phyloP scores from a whole-genome alignment of 1,284 basidiomycete genomes.

The Phenoliferia sp. region DNA sequence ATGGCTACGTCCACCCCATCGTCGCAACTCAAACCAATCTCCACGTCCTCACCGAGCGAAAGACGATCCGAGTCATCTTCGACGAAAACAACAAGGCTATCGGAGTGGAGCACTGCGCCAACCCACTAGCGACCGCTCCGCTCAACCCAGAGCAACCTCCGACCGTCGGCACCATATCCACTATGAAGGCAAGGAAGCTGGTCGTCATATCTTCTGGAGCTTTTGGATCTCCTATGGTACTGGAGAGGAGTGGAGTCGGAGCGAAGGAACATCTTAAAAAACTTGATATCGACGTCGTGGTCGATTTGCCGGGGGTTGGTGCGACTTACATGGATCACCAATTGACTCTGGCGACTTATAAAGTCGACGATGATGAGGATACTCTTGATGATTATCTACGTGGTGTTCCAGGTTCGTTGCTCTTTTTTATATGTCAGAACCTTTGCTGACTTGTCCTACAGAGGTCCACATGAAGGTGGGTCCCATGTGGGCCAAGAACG shows the following conservation, averaged over 20 bases:
- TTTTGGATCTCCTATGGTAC: conserved; percentile 51
- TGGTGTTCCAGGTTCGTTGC: conserved; percentile 1
- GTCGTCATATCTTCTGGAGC: conserved; percentile 13
- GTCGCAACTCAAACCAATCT: conserved; percentile 7
- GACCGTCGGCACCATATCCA: background rate
- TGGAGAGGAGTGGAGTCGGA: conserved; percentile 56
- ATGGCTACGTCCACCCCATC: conserved; percentile 12
- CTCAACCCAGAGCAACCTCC: conserved; percentile 9
- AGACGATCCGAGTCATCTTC: conserved; percentile 11
- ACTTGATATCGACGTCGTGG: conserved; percentile 45
- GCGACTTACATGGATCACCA: conserved; percentile 52
- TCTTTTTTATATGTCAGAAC: too few species aligned
- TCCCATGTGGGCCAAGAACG: conserved; percentile 28
- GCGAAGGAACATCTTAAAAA: conserved; percentile 45
- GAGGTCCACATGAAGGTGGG: conserved; percentile 8
- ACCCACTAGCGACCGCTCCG: conserved; percentile 4
- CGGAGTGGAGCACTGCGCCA: conserved; percentile 13
- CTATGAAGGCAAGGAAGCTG: conserved; percentile 13
- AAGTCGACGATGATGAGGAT: conserved; percentile 45
- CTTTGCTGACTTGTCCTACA: background rate
- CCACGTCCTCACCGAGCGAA: conserved; percentile 9
- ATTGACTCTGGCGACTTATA: conserved; percentile 33
- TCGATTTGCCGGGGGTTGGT: conserved; percentile 57
- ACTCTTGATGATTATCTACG: conserved; percentile 42
- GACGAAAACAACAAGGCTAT: background rate